Evolutionary conservation across 169 alveolate species (phyloP).

Genomic region (Cryptosporidium xiaoi): DNA sequence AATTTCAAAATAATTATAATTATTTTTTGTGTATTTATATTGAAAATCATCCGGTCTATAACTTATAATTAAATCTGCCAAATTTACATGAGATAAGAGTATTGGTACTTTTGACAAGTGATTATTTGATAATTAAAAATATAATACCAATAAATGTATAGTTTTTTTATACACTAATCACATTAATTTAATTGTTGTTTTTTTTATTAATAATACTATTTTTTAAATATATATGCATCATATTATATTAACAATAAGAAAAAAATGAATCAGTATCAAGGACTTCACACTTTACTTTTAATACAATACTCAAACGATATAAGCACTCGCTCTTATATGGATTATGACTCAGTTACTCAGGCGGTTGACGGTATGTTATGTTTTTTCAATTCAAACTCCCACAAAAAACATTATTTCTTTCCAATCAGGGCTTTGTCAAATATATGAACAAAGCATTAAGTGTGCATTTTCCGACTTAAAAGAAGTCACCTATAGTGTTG

Average conservation of each 20-base stretch:
- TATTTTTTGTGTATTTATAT: too few species aligned
- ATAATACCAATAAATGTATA: too few species aligned
- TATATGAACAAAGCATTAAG: slow-evolving; percentile 70
- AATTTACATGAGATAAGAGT: too few species aligned
- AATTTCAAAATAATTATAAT: too few species aligned
- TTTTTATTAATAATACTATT: too few species aligned
- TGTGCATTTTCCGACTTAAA: slow-evolving; percentile 64
- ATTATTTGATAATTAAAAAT: too few species aligned
- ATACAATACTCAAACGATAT: slow-evolving; percentile 56
- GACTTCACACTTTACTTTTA: slow-evolving; percentile 61
- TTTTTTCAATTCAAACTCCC: not conserved
- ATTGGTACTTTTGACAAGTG: too few species aligned
- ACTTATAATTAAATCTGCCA: too few species aligned
- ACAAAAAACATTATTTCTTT: not conserved
- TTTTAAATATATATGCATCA: too few species aligned
- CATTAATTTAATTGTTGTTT: too few species aligned
- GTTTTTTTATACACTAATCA: too few species aligned
- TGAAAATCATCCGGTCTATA: too few species aligned
- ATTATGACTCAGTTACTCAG: slow-evolving; percentile 63
- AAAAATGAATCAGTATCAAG: slow-evolving; percentile 52
- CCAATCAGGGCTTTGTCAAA: slow-evolving; percentile 54
- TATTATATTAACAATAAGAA: not conserved
- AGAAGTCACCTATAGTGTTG: slow-evolving; percentile 63
- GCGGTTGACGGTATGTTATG: slow-evolving; percentile 61
- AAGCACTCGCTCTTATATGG: slow-evolving; percentile 73